Base-by-base conservation (phyloP, 176 grass and related monocot species). In the Canna indica region DNA sequence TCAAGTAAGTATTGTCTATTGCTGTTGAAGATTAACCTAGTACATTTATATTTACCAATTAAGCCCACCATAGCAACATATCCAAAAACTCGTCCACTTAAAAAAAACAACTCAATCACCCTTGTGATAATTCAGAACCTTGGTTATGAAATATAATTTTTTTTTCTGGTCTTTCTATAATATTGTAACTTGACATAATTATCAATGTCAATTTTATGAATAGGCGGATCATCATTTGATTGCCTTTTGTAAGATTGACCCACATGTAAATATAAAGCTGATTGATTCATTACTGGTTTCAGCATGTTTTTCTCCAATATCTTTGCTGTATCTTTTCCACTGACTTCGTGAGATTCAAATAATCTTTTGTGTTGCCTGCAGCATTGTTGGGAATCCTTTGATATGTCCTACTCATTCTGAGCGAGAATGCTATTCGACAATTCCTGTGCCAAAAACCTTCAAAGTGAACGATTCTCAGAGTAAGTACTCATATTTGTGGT, bases 331-430 rank as follows among this genome's bases (percentile, higher is more conserved):
- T 53, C 1, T 24, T 24, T 25, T 25, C 0, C 11, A 26, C 39
- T 28, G 14, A 31, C 28, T 32, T 34, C 33, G 65, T 24, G 45
- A 38, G 31, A 18, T 6, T 41, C 17, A 31, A 14, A 22, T n/a
- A 65, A 77, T 42, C 4, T 25, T 79, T 11, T 17, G 76, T n/a
- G 41, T 83, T 72, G 50, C 35, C 76, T 87, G 73, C 86, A 97
- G 93, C 85, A 85, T 97, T 79, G 93, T 97, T 61, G 93, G 93
- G 26, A 97, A 97, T 77, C 93, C 94, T 47, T 84, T 99, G 71
- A 87, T 99, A 33, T 99, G 94, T 17, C 70, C 78, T 17, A 65
- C 86, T 18, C 77, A 71, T 31, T 65, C 30, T 10, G 70, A 90
- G 61, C 76, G 85, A 67, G 82, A 86, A 68, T 99, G 94, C 73